Conservation (phyloP, 1,139 yeast genomes). For the Williopsis jadinii region DNA sequence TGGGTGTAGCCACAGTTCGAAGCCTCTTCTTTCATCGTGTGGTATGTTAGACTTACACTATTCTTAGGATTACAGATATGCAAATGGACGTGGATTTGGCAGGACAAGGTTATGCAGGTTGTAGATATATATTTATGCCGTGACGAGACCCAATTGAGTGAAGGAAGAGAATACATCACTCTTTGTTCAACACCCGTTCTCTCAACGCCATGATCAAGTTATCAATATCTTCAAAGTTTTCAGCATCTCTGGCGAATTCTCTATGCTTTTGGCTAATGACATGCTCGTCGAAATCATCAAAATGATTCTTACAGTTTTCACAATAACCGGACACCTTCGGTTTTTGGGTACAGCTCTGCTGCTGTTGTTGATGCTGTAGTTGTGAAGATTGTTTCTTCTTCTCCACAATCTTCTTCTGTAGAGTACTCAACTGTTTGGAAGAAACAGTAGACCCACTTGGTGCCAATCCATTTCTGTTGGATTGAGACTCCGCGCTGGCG, state of each 20-base stretch:
- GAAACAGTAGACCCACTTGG: constrained; percentile 62
- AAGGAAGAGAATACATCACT: constrained; percentile 2
- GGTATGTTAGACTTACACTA: no score
- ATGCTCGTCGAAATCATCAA: constrained; percentile 76
- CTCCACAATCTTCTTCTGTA: constrained; percentile 41
- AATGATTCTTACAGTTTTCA: constrained; percentile 88
- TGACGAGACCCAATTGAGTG: no score
- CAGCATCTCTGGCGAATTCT: constrained; percentile 67
- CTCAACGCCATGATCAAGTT: constrained; percentile 46
- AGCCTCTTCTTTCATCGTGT: no score
- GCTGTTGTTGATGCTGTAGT: constrained; percentile 2
- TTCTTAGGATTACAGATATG: no score
- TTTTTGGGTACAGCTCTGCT: constrained; percentile 8
- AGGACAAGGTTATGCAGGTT: no score
- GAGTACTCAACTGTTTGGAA: constrained; percentile 55
- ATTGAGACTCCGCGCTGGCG: constrained; percentile 17
- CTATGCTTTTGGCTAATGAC: constrained; percentile 65
- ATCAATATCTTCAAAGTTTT: constrained; percentile 75
- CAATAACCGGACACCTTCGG: constrained; percentile 59
- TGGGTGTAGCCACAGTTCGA: no score
- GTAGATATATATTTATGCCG: no score
- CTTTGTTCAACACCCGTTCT: constrained; percentile 16
- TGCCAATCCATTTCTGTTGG: constrained; percentile 58
- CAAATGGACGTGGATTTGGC: no score
- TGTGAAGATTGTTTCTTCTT: constrained; percentile 11